These are phyloP conservation scores for Lentinula guzmanii DNA, from an alignment of 768 basidiomycete species.

Conservation along the genomic window DNA sequence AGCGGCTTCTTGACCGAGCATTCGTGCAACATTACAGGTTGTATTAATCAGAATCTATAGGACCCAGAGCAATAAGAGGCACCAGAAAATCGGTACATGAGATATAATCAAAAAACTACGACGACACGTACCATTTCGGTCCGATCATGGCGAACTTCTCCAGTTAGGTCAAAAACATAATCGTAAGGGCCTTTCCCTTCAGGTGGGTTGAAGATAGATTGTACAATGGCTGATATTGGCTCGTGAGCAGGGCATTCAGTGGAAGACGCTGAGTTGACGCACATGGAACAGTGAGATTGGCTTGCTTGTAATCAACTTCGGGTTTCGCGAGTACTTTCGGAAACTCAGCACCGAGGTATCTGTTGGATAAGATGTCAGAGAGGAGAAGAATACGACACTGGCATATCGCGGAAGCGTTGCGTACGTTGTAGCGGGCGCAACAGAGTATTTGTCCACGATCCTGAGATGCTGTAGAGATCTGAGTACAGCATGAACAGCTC, in stretches of 20 bases:
- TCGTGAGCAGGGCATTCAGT: constrained; percentile 11
- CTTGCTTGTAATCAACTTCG: constrained; percentile 75
- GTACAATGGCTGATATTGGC: constrained; percentile 50
- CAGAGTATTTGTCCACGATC: constrained; percentile 72
- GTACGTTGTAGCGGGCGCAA: constrained; percentile 69
- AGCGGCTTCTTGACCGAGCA: constrained; percentile 75
- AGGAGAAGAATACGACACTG: constrained; percentile 14
- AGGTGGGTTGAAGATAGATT: constrained; percentile 65
- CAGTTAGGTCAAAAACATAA: constrained; percentile 83
- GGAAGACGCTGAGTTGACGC: constrained; percentile 18
- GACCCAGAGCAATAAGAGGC: constrained; percentile 8
- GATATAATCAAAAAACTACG: background rate
- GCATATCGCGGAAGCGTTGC: constrained; percentile 18
- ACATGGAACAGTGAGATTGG: constrained; percentile 73
- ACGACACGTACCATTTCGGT: constrained; percentile 56
- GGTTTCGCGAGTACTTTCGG: constrained; percentile 60
- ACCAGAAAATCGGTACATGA: constrained; percentile 1
- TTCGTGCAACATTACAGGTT: constrained; percentile 63
- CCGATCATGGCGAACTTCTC: constrained; percentile 72
- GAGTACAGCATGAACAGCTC: background rate
- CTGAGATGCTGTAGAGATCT: constrained; percentile 46
- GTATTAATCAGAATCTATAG: constrained; percentile 70
- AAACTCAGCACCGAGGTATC: constrained; percentile 77
- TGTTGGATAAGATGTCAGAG: constrained; percentile 20
- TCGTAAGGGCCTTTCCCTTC: constrained; percentile 64